A percentile compares a stretch with the other conserved stretches of the same genome.
phyloP scores from a whole-genome alignment of 108 stramenopile genomes.

The Cyclostephanos invisitatus region DNA sequence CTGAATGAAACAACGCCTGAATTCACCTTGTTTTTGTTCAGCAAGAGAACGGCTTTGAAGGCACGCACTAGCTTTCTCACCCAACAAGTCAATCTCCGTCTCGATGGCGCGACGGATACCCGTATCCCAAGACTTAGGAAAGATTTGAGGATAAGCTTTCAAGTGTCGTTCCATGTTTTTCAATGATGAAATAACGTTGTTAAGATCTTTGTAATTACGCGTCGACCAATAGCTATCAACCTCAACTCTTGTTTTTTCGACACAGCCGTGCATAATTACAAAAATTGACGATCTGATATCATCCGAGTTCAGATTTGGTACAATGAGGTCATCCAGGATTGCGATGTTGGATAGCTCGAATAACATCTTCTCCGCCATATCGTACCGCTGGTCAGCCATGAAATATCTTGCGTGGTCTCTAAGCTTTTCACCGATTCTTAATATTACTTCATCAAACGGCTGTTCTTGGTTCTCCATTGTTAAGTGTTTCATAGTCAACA shows the following conservation, averaged over 20 bases:
- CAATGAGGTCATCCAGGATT: conserved; percentile 50
- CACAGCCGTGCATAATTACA: conserved; percentile 40
- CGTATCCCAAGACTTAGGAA: conserved; percentile 54
- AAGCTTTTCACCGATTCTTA: conserved; percentile 29
- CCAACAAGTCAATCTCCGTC: conserved; percentile 46
- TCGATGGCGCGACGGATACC: conserved; percentile 52
- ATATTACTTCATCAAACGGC: conserved; percentile 51
- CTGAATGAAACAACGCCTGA: conserved; percentile 54
- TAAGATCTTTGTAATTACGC: conserved; percentile 59
- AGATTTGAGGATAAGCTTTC: conserved; percentile 50
- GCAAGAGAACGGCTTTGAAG: conserved; percentile 41
- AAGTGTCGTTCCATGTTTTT: conserved; percentile 56
- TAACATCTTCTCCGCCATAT: conserved; percentile 39
- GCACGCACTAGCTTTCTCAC: conserved; percentile 37
- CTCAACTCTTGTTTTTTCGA: conserved; percentile 48
- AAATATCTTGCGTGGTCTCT: conserved; percentile 19
- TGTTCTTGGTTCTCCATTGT: background rate
- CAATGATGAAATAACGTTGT: conserved; percentile 50
- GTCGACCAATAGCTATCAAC: conserved; percentile 52
- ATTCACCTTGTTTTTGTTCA: conserved; percentile 47
- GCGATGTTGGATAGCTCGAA: conserved; percentile 42
- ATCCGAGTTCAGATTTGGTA: conserved; percentile 41
- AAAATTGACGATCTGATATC: conserved; percentile 26
- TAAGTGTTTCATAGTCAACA: conserved; percentile 21
- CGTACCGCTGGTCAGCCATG: conserved; percentile 55